Conservation (phyloP, 345 rosid species). For the Iberis pinnata region DNA sequence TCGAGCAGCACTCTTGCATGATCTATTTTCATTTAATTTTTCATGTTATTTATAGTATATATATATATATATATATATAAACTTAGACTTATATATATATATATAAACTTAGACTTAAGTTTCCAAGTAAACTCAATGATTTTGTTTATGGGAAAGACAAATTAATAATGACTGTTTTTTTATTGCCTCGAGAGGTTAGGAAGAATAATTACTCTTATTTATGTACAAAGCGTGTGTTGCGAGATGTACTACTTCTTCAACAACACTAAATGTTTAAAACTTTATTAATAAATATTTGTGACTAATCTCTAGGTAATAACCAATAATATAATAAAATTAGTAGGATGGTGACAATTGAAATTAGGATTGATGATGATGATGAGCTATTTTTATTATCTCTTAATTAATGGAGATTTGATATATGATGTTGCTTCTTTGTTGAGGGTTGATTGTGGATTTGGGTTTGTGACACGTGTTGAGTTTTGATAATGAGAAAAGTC, state of each 20-base stretch:
- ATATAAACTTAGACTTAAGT: slow-evolving; percentile 16
- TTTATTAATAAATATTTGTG: slow-evolving; percentile 15
- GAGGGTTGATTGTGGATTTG: slow-evolving; percentile 11
- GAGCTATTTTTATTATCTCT: slow-evolving; percentile 15
- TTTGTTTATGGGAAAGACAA: slow-evolving; percentile 27
- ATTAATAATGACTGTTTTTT: slow-evolving; percentile 25
- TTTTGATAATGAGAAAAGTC: slow-evolving; percentile 43
- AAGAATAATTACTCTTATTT: slow-evolving; percentile 31
- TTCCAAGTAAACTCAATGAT: slow-evolving; percentile 20
- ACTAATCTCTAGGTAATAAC: slow-evolving; percentile 24
- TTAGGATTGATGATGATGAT: slow-evolving; percentile 29
- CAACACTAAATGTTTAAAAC: slow-evolving; percentile 4
- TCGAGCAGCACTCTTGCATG: slow-evolving; percentile 93
- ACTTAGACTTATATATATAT: slow-evolving; percentile 10
- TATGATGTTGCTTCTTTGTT: slow-evolving; percentile 29
- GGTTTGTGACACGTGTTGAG: slow-evolving; percentile 46
- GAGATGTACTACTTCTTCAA: slow-evolving; percentile 29
- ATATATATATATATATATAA: slow-evolving; percentile 9
- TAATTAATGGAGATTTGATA: slow-evolving; percentile 26
- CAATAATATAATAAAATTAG: slow-evolving; percentile 24
- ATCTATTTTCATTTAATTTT: slow-evolving; percentile 40
- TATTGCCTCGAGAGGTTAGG: slow-evolving; percentile 22
- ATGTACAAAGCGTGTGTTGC: slow-evolving; percentile 32
- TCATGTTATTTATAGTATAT: slow-evolving; percentile 3
- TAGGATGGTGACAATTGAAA: slow-evolving; percentile 29